Evolutionary conservation across 2,329 filamentous ascomycete species (phyloP).

Genomic region (Talaromyces sp.): DNA sequence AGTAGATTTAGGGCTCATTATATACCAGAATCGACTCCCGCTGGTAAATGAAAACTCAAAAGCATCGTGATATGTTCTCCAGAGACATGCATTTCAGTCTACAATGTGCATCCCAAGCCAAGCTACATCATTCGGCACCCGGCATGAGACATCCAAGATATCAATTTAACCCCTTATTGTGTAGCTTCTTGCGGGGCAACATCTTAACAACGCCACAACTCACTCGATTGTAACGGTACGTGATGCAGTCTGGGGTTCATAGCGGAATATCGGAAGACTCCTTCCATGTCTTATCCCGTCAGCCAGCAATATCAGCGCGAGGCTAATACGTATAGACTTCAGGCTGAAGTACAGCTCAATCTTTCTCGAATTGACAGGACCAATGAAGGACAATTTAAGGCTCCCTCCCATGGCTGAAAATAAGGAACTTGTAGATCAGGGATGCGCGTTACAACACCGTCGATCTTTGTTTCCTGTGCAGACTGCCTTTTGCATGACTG

Average conservation of each 20-base stretch:
- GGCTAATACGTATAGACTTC: neutral
- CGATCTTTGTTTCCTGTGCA: neutral
- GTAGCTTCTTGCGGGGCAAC: neutral
- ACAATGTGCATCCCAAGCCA: neutral
- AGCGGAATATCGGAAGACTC: constrained; percentile 7
- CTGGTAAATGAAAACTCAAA: neutral
- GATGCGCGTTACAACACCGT: neutral
- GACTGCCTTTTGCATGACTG: neutral
- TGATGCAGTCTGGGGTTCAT: neutral
- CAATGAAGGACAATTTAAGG: neutral
- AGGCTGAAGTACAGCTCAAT: neutral
- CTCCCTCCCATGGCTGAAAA: neutral
- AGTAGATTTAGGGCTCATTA: neutral
- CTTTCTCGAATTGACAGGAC: neutral
- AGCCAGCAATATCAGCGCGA: neutral
- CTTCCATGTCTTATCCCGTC: neutral
- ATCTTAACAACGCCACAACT: neutral
- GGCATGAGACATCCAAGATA: neutral
- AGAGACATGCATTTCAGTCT: neutral
- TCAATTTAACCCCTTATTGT: neutral
- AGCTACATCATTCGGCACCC: neutral
- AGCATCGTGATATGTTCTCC: too few species aligned
- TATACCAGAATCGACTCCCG: neutral
- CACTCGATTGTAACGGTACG: neutral
- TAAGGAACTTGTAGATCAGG: neutral